A percentile compares a stretch with the other conserved stretches of the same genome.
Conservation (phyloP, 2,329 filamentous ascomycete genomes). For the Aspergillus sp. region DNA sequence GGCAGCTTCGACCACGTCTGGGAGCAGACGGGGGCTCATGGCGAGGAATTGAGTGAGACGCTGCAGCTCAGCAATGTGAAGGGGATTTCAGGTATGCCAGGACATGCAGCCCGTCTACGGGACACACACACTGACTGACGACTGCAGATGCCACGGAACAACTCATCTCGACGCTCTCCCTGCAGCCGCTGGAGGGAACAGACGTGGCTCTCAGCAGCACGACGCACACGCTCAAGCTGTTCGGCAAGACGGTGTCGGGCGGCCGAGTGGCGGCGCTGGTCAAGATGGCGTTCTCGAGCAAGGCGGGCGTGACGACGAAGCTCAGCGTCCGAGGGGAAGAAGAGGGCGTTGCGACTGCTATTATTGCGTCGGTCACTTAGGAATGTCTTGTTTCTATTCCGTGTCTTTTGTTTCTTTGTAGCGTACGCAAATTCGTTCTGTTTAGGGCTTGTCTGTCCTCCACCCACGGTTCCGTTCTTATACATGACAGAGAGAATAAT, state of each 20-base stretch:
- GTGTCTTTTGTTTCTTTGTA: slow-evolving; percentile 10
- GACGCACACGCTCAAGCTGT: slow-evolving; percentile 88
- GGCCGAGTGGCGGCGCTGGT: slow-evolving; percentile 80
- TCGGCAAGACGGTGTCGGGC: slow-evolving; percentile 88
- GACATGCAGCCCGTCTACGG: slow-evolving; percentile 1
- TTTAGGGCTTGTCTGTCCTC: slow-evolving; percentile 5
- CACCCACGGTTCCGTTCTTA: too few relatives aligned
- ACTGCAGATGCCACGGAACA: slow-evolving; percentile 81
- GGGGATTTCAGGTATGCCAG: slow-evolving; percentile 75
- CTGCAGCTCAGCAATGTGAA: slow-evolving; percentile 79
- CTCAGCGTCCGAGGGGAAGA: slow-evolving; percentile 88
- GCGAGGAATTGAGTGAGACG: slow-evolving; percentile 85
- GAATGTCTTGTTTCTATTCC: slow-evolving; percentile 18
- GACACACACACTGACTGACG: slow-evolving; percentile 15
- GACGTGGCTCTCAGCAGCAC: slow-evolving; percentile 81
- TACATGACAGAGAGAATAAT: too few relatives aligned
- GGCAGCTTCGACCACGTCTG: slow-evolving; percentile 93
- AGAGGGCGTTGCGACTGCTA: slow-evolving; percentile 73
- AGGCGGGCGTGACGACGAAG: slow-evolving; percentile 92
- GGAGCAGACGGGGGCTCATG: slow-evolving; percentile 83
- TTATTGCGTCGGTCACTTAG: slow-evolving; percentile 77
- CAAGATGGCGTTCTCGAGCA: slow-evolving; percentile 87
- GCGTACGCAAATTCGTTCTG: background rate
- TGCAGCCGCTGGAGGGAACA: slow-evolving; percentile 89
- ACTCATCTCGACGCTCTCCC: slow-evolving; percentile 71